Conservation (phyloP, 2,329 filamentous ascomycete species). For the Tolypocladium paradoxum region DNA sequence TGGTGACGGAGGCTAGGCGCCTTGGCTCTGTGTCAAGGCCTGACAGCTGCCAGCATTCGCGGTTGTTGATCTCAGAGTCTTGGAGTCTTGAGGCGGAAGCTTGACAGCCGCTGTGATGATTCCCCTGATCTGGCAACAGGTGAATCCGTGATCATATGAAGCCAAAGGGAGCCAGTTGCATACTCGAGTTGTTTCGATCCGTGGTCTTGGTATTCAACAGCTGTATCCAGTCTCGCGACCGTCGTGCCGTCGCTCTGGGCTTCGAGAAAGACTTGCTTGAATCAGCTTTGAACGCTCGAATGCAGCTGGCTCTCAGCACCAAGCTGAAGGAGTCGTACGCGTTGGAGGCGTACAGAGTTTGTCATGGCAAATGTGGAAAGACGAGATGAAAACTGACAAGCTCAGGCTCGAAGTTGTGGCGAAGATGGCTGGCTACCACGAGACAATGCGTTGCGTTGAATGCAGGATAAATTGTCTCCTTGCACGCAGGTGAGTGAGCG, state of each 20-base stretch:
- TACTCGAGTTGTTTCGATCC: background rate
- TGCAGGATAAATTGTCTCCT: too few relatives aligned
- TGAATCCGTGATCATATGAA: background rate
- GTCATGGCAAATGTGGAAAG: background rate
- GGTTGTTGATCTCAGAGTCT: background rate
- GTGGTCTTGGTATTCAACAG: background rate
- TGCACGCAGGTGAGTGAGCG: too few relatives aligned
- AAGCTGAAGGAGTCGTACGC: too few relatives aligned
- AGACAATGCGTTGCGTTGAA: background rate
- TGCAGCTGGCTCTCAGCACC: background rate
- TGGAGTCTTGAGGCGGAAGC: too few relatives aligned
- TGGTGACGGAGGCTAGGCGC: background rate
- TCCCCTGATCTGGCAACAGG: background rate
- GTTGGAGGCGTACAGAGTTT: background rate
- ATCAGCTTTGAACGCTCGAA: background rate
- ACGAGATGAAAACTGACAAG: background rate
- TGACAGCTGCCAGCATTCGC: background rate
- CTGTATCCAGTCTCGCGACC: background rate
- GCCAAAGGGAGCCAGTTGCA: background rate
- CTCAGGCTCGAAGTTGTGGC: background rate
- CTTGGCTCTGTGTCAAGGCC: background rate
- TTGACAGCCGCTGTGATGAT: background rate
- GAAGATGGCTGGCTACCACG: background rate
- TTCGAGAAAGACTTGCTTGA: background rate
- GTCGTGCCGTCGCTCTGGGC: background rate